A percentile compares a stretch with the other conserved stretches of the same genome.
Evolutionary conservation across 352 stramenopile genomes (phyloP).

Genomic region (Globisporangium cylindrosporum): DNA sequence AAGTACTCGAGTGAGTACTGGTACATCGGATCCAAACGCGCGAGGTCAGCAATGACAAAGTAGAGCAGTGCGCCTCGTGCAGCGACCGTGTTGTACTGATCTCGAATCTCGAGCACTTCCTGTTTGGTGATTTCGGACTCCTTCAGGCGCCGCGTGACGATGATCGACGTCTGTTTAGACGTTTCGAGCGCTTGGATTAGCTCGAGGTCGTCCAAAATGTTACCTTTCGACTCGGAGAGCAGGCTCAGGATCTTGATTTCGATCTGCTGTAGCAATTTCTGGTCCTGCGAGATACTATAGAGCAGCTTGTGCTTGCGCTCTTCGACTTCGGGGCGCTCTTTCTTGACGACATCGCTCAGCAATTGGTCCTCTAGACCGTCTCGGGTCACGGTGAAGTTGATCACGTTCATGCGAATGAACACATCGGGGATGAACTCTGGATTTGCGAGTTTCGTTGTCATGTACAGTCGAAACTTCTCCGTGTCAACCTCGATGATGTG

Average conservation of each 20-base stretch:
- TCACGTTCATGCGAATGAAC: conserved; percentile 91
- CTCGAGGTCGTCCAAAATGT: conserved; percentile 91
- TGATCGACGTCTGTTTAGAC: conserved; percentile 62
- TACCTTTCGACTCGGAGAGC: conserved; percentile 80
- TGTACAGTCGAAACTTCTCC: conserved; percentile 82
- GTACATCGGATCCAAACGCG: conserved; percentile 69
- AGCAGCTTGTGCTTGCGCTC: conserved; percentile 82
- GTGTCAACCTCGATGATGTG: conserved; percentile 69
- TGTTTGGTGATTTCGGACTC: conserved; percentile 62
- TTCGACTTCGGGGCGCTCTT: conserved; percentile 87
- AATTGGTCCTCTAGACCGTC: conserved; percentile 89
- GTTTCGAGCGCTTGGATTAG: conserved; percentile 62
- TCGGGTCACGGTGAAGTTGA: conserved; percentile 93
- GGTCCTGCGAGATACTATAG: conserved; percentile 85
- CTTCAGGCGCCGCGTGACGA: conserved; percentile 48
- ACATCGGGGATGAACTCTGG: conserved; percentile 89
- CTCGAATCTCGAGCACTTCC: conserved; percentile 58
- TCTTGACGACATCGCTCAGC: conserved; percentile 83
- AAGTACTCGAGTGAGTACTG: conserved; percentile 83
- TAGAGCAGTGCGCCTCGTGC: conserved; percentile 65
- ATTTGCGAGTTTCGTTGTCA: conserved; percentile 92
- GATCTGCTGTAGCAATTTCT: conserved; percentile 88
- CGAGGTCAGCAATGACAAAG: conserved; percentile 63
- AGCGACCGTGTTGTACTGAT: conserved; percentile 58
- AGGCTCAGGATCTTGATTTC: conserved; percentile 90